These are phyloP conservation scores for Daldinia childiae DNA, from an alignment of 495 filamentous ascomycete species.

Conservation along the genomic window DNA sequence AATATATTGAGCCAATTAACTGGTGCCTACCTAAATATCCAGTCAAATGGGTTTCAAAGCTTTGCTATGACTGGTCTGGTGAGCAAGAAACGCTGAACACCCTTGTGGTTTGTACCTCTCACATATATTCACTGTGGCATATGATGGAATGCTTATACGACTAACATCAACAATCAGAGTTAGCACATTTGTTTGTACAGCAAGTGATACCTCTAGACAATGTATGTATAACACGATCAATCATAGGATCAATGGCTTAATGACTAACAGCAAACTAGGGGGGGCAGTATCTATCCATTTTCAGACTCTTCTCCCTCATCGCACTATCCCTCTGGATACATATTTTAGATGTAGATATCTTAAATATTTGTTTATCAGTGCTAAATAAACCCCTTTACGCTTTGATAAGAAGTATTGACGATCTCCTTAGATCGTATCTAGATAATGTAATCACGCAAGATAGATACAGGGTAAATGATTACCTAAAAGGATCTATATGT, in stretches of 20 bases:
- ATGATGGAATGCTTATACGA: too few relatives aligned
- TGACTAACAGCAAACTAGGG: too few relatives aligned
- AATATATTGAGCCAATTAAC: not conserved
- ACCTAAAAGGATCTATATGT: not conserved
- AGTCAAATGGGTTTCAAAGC: not conserved
- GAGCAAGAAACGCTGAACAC: not conserved
- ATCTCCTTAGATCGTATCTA: not conserved
- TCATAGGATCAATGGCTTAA: too few relatives aligned
- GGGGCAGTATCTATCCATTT: too few relatives aligned
- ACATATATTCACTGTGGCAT: not conserved
- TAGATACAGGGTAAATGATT: slow-evolving; percentile 1
- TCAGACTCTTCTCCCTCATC: too few relatives aligned
- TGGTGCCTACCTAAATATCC: not conserved
- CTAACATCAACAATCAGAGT: too few relatives aligned
- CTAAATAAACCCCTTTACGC: not conserved
- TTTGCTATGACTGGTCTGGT: not conserved
- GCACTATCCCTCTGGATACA: too few relatives aligned
- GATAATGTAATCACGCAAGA: not conserved
- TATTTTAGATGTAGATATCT: too few relatives aligned
- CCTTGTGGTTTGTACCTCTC: not conserved
- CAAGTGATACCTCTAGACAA: too few relatives aligned
- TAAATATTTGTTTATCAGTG: too few relatives aligned
- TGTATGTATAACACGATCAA: too few relatives aligned
- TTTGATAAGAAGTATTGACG: not conserved
- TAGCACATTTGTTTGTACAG: too few relatives aligned